phyloP scores from a whole-genome alignment of 805 yeast species.

The Grigorovia transvaalensis region DNA sequence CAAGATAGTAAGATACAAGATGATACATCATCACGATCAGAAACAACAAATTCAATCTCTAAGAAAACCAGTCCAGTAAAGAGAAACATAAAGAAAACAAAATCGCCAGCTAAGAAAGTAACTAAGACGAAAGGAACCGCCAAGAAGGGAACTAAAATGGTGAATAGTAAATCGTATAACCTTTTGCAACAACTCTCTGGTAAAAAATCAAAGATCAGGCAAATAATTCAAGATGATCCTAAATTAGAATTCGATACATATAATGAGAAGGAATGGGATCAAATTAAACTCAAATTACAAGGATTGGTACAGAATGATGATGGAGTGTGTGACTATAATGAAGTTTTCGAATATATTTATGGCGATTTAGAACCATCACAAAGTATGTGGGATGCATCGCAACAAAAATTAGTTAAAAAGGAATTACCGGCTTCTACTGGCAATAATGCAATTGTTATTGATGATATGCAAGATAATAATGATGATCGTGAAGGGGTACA shows the following conservation, averaged over 20 bases:
- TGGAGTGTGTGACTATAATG: slow-evolving; percentile 13
- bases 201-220: slow-evolving; percentile 21
- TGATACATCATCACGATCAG: neutral
- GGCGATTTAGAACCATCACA: slow-evolving; percentile 8
- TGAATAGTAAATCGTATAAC: slow-evolving; percentile 8
- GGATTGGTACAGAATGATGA: slow-evolving; percentile 16
- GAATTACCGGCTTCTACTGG: neutral
- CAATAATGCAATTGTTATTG: neutral
- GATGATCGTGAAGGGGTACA: slow-evolving; percentile 3
- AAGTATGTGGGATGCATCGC: slow-evolving; percentile 19
- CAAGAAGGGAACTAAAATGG: too few species aligned
- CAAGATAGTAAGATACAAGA: slow-evolving; percentile 1
- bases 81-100: neutral
- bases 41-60: neutral
- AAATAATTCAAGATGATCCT: slow-evolving; percentile 8
- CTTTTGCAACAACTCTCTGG: slow-evolving; percentile 24
- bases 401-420: slow-evolving; percentile 7
- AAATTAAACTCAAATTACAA: slow-evolving; percentile 10
- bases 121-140: neutral
- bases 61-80: neutral
- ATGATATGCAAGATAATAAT: too few species aligned
- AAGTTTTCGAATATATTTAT: slow-evolving; percentile 18
- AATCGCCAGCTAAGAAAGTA: neutral
- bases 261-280: slow-evolving; percentile 23
- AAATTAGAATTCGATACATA: slow-evolving; percentile 14